Evolutionary conservation across 768 basidiomycete genomes (phyloP).

Genomic region (Naematelia aurantialba): DNA sequence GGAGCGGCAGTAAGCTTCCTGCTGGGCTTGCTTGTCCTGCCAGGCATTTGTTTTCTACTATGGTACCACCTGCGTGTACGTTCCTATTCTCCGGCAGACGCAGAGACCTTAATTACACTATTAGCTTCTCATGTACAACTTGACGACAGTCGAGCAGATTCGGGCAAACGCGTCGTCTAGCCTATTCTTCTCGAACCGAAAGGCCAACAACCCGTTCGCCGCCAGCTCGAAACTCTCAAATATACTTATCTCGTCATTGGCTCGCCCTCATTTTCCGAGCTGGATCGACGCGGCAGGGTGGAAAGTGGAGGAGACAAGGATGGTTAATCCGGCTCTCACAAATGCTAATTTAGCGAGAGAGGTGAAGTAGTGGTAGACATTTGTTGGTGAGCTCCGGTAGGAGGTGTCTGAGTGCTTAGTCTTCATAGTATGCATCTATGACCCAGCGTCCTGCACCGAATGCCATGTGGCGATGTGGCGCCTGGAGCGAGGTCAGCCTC

Average conservation of each 20-base stretch:
- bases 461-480: no score
- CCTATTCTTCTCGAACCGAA: slow-evolving; percentile 58
- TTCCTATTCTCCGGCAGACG: slow-evolving; percentile 9
- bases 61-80: slow-evolving; percentile 81
- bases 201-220: slow-evolving; percentile 76
- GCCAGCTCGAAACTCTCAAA: slow-evolving; percentile 74
- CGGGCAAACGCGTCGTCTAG: slow-evolving; percentile 77
- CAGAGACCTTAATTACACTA: slow-evolving; percentile 4
- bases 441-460: no score
- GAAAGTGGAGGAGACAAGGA: slow-evolving; percentile 68
- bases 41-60: slow-evolving; percentile 76
- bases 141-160: slow-evolving; percentile 94
- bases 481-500: no score
- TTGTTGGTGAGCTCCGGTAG: not conserved
- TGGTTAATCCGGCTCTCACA: slow-evolving; percentile 63
- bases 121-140: slow-evolving; percentile 68
- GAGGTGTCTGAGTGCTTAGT: not conserved
- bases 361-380: not conserved
- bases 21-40: slow-evolving; percentile 67
- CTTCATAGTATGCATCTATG: not conserved
- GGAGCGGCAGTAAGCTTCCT: slow-evolving; percentile 80
- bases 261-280: slow-evolving; percentile 72
- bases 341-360: slow-evolving; percentile 10
- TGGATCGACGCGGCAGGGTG: slow-evolving; percentile 67
- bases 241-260: slow-evolving; percentile 64